Evolutionary conservation across 129 eudicot species (phyloP).

Genomic region (Ambrosia trifida): DNA sequence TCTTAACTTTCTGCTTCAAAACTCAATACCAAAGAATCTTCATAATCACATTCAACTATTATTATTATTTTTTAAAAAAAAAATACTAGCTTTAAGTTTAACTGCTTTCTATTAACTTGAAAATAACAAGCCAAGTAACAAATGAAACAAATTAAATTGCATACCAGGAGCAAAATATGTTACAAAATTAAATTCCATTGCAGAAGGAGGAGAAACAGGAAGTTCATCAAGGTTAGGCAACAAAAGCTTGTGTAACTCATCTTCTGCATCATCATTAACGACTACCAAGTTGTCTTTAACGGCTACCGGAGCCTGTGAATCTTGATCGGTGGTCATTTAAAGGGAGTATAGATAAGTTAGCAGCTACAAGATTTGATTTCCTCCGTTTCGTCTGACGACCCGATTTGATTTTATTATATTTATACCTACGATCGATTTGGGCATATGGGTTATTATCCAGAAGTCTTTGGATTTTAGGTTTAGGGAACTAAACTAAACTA

Average conservation of each 20-base stretch:
- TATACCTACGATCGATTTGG: not conserved
- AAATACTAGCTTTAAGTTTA: too few relatives aligned
- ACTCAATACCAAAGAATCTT: not conserved
- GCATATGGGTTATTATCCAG: not conserved
- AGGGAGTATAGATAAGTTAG: conserved; percentile 20
- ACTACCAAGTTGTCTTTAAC: conserved; percentile 1
- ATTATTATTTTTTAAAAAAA: too few relatives aligned
- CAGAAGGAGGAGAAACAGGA: conserved; percentile 69
- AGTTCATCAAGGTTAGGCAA: conserved; percentile 56
- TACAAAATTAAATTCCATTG: conserved; percentile 62
- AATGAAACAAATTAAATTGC: not conserved
- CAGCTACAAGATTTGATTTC: conserved; percentile 10
- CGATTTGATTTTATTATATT: not conserved
- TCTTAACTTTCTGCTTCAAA: too few relatives aligned
- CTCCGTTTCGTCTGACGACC: conserved; percentile 21
- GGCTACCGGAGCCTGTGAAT: conserved; percentile 8
- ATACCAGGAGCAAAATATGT: conserved; percentile 77
- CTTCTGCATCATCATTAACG: conserved; percentile 35
- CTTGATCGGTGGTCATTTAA: conserved; percentile 19
- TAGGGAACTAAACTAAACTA: too few relatives aligned
- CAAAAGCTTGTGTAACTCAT: conserved; percentile 53
- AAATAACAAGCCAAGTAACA: not conserved
- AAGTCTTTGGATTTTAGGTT: too few relatives aligned
- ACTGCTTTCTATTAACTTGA: too few relatives aligned
- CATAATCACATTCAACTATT: not conserved